Evolutionary conservation across 768 basidiomycete species (phyloP).

Genomic region (Tylopilus sp.): DNA sequence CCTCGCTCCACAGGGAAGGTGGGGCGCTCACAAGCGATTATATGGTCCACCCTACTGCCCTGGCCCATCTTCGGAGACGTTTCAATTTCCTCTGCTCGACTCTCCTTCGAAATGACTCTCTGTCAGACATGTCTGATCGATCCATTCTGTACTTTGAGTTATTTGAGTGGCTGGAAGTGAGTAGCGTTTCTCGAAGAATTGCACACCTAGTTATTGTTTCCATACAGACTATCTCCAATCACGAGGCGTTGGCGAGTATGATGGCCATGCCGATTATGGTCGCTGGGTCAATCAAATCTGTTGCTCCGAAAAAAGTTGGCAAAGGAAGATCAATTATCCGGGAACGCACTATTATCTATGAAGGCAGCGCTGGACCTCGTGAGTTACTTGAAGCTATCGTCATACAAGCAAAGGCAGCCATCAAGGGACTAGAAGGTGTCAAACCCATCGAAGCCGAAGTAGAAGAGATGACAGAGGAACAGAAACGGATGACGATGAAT

Average conservation of each 20-base stretch:
- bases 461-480: conserved; percentile 83
- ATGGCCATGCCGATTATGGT: conserved; percentile 98
- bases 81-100: conserved; percentile 88
- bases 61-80: conserved; percentile 86
- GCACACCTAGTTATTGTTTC: conserved; percentile 3
- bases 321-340: conserved; percentile 52
- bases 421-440: conserved; percentile 77
- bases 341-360: conserved; percentile 83
- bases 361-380: conserved; percentile 86
- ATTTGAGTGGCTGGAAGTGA: conserved; percentile 89
- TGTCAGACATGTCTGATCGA: conserved; percentile 93
- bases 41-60: conserved; percentile 85
- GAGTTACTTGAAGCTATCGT: conserved; percentile 89
- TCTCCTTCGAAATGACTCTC: conserved; percentile 85
- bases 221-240: conserved; percentile 81
- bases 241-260: conserved; percentile 91
- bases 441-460: conserved; percentile 45
- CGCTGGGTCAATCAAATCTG: conserved; percentile 61
- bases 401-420: conserved; percentile 88
- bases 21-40: conserved; percentile 86
- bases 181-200: background rate
- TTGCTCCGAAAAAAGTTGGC: conserved; percentile 52
- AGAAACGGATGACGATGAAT: conserved; percentile 77
- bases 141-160: conserved; percentile 82
- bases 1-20: conserved; percentile 69